A percentile compares a stretch with the other conserved stretches of the same genome.
Evolutionary conservation across 2,329 filamentous ascomycete species (phyloP).

Genomic region (Sordariomycetes sp.): DNA sequence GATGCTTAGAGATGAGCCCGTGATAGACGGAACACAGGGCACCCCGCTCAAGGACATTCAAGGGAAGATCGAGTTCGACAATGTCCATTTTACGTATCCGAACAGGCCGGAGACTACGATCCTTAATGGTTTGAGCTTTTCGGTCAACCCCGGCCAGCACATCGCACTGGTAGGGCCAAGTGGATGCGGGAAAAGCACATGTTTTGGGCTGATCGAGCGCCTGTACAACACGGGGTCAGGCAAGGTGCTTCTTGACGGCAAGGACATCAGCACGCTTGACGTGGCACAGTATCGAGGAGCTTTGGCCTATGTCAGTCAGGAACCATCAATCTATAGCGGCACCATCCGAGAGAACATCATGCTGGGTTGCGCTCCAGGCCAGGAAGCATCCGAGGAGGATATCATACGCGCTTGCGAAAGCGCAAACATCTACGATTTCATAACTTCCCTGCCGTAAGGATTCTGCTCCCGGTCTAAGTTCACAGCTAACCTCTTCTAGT

Average conservation of each 20-base stretch:
- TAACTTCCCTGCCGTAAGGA: constrained; percentile 42
- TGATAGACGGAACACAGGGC: too few relatives aligned
- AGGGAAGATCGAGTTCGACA: constrained; percentile 4
- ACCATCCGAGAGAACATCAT: constrained; percentile 38
- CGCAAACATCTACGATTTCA: constrained; percentile 56
- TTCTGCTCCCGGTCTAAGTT: constrained; percentile 50
- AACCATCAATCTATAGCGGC: constrained; percentile 39
- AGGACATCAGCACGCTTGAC: constrained; percentile 25
- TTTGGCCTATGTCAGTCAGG: constrained; percentile 41
- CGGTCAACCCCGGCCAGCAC: constrained; percentile 46
- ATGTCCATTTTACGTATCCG: constrained; percentile 7
- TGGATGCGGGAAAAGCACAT: constrained; percentile 37
- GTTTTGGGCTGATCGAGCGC: constrained; percentile 38
- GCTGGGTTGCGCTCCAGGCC: constrained; percentile 38
- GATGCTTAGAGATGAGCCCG: too few relatives aligned
- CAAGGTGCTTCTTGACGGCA: constrained; percentile 36
- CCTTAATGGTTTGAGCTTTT: constrained; percentile 47
- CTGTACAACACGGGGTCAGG: constrained; percentile 44
- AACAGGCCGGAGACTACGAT: constrained; percentile 22
- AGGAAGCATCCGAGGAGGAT: constrained; percentile 41
- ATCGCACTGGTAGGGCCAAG: constrained; percentile 41
- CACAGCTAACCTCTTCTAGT: too few relatives aligned
- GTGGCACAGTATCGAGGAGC: constrained; percentile 27
- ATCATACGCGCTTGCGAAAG: constrained; percentile 52
- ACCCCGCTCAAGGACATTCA: constrained; percentile 3